phyloP scores from a whole-genome alignment of 345 rosid species.

The Lepidium sativum region DNA sequence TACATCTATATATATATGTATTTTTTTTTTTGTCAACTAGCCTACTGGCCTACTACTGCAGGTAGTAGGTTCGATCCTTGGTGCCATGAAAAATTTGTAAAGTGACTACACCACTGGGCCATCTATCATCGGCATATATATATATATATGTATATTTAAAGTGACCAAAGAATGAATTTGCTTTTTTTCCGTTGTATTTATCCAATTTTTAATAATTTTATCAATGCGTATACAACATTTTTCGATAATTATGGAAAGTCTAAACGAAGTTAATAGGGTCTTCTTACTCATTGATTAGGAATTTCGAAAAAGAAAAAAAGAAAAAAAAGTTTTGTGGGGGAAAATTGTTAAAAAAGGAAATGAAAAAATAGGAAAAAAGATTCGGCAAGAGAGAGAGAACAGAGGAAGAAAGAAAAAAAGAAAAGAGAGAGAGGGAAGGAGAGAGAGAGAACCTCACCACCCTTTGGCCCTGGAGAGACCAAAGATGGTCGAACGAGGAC shows the following conservation, averaged over 20 bases:
- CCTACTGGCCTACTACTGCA: too few relatives aligned
- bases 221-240: background rate
- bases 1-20: too few relatives aligned
- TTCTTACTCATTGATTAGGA: constrained; percentile 3
- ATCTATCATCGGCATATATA: too few relatives aligned
- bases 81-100: too few relatives aligned
- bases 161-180: too few relatives aligned
- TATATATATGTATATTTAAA: too few relatives aligned
- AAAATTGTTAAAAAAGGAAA: constrained; percentile 15
- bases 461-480: constrained; percentile 38
- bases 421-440: constrained; percentile 14
- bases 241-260: constrained; percentile 23
- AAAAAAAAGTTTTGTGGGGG: constrained; percentile 25
- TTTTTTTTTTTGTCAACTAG: too few relatives aligned
- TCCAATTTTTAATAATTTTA: background rate
- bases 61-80: too few relatives aligned
- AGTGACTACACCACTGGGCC: too few relatives aligned
- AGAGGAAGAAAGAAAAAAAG: constrained; percentile 8
- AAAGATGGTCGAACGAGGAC: constrained; percentile 57
- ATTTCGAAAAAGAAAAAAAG: too few relatives aligned
- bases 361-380: constrained; percentile 4
- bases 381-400: constrained; percentile 7
- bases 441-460: constrained; percentile 13
- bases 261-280: constrained; percentile 20
- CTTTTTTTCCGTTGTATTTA: too few relatives aligned